These are phyloP conservation scores for Pinus albicaulis DNA, from an alignment of 75 land plant genomes.

Conservation along the genomic window DNA sequence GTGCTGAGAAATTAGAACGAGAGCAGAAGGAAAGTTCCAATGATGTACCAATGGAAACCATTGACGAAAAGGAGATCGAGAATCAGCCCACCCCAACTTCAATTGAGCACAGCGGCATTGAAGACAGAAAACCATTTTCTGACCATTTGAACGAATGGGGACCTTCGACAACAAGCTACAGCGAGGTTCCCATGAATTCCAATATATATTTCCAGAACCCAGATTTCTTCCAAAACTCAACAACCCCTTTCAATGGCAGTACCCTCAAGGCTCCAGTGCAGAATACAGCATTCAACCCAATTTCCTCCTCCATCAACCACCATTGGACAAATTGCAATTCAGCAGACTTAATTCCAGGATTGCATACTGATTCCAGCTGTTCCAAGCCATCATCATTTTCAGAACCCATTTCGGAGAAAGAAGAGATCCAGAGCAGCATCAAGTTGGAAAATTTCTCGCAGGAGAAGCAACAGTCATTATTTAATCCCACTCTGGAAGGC, in stretches of 20 bases:
- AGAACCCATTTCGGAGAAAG: conserved; percentile 3
- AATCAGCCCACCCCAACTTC: neutral
- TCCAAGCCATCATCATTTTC: conserved; percentile 5
- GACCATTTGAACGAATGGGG: neutral
- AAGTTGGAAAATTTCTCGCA: neutral
- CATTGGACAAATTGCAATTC: conserved; percentile 2
- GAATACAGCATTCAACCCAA: neutral
- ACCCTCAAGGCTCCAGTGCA: neutral
- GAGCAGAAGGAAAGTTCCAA: neutral
- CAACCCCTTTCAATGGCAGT: neutral
- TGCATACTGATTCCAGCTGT: neutral
- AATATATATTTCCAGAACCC: neutral
- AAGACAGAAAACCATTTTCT: neutral
- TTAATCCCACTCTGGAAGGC: neutral
- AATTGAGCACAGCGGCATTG: neutral
- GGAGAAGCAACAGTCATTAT: neutral
- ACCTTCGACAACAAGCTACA: neutral
- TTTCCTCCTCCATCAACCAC: neutral
- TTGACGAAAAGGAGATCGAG: neutral
- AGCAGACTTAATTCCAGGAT: neutral
- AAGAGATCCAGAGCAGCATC: conserved; percentile 4
- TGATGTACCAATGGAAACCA: conserved; percentile 2
- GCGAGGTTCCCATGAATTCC: neutral
- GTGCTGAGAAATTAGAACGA: neutral
- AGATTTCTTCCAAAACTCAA: neutral